Evolutionary conservation across 768 basidiomycete genomes (phyloP), one percentile per base, ranked within the genome.

Genomic region (Lyophyllum decastes): DNA sequence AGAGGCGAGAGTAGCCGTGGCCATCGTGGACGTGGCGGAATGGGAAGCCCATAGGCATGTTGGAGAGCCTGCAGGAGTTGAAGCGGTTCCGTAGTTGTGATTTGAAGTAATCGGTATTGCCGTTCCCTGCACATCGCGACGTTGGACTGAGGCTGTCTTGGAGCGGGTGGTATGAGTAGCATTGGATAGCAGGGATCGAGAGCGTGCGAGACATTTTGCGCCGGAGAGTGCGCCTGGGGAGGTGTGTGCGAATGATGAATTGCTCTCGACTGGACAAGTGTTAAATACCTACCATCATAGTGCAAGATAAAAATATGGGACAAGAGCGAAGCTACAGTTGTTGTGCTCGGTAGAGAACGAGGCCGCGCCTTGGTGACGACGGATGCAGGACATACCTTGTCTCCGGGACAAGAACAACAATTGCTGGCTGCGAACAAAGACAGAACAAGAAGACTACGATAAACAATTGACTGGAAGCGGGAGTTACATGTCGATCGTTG

Each of bases 1-100:
- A 71, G 21, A 72, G 59, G 41, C 50, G 54, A 3, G 58, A 53
- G 3, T 58, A 52, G 17, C 68, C 70, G 27, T 66, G 60, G 14
- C 54, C 60, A 49, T 68, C 66, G 25, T 57, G 56, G 40, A 64
- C 59, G 51, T 63, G 66, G 40, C 62, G 72, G 57, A 78, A 75
- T 1, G 78, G 76, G 57, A 78, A 80, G 2, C 74, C 75, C 14
- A 52, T 59, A 22, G 70, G 73, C 61, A 73, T 67, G 53, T 69
- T 67, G 26, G 70, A 49, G 17, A 78, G 59, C 52, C 60, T 64
- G 38, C 66, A 68, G 24, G 64, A 62, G 43, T 70, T 70, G 14
- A 79, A 68, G 25, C 71, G 64, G 38, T 63, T 62, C n/a, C 67
- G 67, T 24, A 77, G 63, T 47, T 69, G 66, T 43, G 66, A 61